Percentiles rank a stretch among this genome's conserved stretches.
Evolutionary conservation across 2,329 filamentous ascomycete genomes (phyloP).

Genomic region (Phaeosphaeriaceae sp.): DNA sequence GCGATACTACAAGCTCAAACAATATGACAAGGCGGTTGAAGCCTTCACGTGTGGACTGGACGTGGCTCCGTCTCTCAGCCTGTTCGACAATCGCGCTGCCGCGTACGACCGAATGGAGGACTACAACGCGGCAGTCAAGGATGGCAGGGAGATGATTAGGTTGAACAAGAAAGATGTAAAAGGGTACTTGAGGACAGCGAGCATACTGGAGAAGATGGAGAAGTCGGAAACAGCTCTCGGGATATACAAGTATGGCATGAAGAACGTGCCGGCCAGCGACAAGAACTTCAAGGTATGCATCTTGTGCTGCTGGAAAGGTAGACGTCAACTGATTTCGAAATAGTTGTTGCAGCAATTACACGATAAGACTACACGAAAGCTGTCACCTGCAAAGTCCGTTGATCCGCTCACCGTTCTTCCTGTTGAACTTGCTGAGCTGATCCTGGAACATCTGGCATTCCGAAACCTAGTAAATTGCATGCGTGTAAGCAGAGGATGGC

Average conservation of each 20-base stretch:
- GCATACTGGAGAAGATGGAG: conserved; percentile 55
- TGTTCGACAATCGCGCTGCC: conserved; percentile 64
- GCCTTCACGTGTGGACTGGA: conserved; percentile 44
- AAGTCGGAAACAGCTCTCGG: conserved; percentile 61
- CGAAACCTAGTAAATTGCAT: conserved; percentile 59
- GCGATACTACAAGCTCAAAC: conserved; percentile 44
- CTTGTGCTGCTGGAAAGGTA: not conserved
- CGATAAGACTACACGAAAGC: conserved; percentile 52
- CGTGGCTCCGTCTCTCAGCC: conserved; percentile 30
- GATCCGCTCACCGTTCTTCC: conserved; percentile 64
- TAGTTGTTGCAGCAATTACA: conserved; percentile 56
- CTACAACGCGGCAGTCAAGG: conserved; percentile 59
- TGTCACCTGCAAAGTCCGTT: conserved; percentile 52
- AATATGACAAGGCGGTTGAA: conserved; percentile 44
- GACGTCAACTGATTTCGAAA: not conserved
- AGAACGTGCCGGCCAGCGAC: conserved; percentile 53
- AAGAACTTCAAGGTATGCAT: conserved; percentile 38
- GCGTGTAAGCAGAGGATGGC: conserved; percentile 64
- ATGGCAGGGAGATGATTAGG: conserved; percentile 65
- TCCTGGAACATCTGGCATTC: conserved; percentile 62
- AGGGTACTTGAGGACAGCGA: conserved; percentile 65
- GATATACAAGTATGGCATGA: conserved; percentile 66
- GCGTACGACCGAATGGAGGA: conserved; percentile 61
- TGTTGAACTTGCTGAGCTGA: conserved; percentile 59
- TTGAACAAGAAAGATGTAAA: conserved; percentile 58